Conservation (phyloP, 2,329 filamentous ascomycete species). For the Penicillium digitatum region DNA sequence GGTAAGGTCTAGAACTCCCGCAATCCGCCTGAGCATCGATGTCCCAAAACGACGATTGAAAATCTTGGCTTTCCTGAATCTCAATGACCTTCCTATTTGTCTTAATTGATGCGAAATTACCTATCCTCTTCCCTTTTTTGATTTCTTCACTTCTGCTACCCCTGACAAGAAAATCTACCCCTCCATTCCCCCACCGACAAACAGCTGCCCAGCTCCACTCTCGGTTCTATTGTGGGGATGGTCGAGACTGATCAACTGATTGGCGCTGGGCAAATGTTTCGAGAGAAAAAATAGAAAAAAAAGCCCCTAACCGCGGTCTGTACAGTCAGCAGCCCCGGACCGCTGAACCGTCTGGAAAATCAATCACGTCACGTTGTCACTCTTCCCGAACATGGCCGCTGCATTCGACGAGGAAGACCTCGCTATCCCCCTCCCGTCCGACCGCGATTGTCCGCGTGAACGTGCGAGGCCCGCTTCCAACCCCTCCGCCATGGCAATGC, state of each 20-base stretch:
- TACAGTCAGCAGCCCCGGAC: constrained; percentile 21
- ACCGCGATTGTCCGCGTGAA: constrained; percentile 29
- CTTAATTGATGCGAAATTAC: too few species aligned
- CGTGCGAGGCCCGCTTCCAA: constrained; percentile 24
- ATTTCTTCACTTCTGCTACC: background rate
- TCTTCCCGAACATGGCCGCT: constrained; percentile 35
- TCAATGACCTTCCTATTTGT: background rate
- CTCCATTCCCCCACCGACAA: constrained; percentile 1
- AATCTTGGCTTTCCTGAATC: background rate
- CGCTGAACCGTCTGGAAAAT: constrained; percentile 25
- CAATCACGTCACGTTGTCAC: constrained; percentile 38
- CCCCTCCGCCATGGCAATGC: constrained; percentile 38
- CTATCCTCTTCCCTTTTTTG: background rate
- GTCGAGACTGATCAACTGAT: constrained; percentile 23
- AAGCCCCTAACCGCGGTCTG: constrained; percentile 11
- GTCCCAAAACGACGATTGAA: background rate
- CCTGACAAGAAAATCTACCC: constrained; percentile 1
- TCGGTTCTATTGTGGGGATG: constrained; percentile 26
- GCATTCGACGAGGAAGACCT: constrained; percentile 76
- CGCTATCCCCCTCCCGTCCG: constrained; percentile 62
- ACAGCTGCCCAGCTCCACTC: constrained; percentile 22
- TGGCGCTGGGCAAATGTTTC: constrained; percentile 12
- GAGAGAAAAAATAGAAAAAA: constrained; percentile 12
- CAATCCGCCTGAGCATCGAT: background rate
- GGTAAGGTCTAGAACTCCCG: constrained; percentile 7